Conservation (phyloP, 208 protist genomes). For the Acanthamoeba rhysodes region DNA sequence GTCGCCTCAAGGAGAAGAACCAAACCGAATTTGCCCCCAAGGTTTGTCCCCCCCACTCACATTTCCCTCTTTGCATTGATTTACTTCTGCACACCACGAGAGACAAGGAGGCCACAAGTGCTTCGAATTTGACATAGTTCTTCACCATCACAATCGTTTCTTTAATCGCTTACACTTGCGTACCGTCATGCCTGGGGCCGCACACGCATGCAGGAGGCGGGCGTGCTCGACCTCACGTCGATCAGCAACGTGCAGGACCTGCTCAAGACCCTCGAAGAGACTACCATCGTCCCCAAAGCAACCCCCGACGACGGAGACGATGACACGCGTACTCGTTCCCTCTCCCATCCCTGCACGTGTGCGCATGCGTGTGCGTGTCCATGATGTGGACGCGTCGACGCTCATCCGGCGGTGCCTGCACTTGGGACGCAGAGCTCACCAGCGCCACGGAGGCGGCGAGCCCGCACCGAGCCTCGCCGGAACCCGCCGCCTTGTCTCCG, state of each 20-base stretch:
- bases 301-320: background rate
- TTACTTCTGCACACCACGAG: too few relatives aligned
- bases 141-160: background rate
- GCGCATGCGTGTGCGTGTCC: too few relatives aligned
- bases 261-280: constrained; percentile 12
- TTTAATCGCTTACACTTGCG: too few relatives aligned
- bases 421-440: background rate
- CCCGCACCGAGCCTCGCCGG: background rate
- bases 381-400: too few relatives aligned
- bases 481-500: background rate
- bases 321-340: too few relatives aligned
- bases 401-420: too few relatives aligned
- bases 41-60: background rate
- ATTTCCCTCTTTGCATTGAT: background rate
- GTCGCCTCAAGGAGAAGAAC: background rate
- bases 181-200: too few relatives aligned
- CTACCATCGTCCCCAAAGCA: background rate
- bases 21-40: background rate
- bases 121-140: too few relatives aligned
- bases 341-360: too few relatives aligned
- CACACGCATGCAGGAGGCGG: background rate
- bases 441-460: background rate
- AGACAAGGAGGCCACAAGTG: too few relatives aligned
- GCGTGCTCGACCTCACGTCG: background rate
- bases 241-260: constrained; percentile 23